phyloP scores from a whole-genome alignment of 345 rosid genomes.

The Gossypium turneri region DNA sequence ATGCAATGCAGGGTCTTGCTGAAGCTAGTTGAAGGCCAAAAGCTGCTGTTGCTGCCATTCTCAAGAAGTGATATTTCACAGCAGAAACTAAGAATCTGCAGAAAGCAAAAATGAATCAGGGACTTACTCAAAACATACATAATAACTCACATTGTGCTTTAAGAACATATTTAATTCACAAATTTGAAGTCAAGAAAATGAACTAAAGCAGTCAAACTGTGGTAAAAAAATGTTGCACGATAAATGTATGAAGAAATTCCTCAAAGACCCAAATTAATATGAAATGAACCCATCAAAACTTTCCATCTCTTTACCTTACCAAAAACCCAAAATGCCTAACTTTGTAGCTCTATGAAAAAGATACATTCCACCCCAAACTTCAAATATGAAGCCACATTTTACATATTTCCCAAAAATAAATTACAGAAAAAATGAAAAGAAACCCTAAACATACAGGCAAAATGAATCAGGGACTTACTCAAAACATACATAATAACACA shows the following conservation, averaged over 20 bases:
- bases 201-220: neutral
- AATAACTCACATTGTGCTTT: neutral
- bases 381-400: slow-evolving; percentile 17
- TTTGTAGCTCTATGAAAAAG: neutral
- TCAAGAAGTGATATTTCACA: slow-evolving; percentile 10
- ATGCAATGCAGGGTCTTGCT: slow-evolving; percentile 30
- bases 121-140: neutral
- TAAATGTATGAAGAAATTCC: neutral
- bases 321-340: neutral
- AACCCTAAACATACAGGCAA: neutral
- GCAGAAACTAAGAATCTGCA: slow-evolving; percentile 7
- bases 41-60: slow-evolving; percentile 39
- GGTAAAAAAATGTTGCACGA: neutral
- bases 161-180: neutral
- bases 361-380: slow-evolving; percentile 11
- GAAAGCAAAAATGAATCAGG: neutral
- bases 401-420: neutral
- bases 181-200: neutral
- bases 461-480: neutral
- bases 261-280: neutral
- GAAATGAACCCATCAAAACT: slow-evolving; percentile 12
- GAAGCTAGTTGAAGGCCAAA: slow-evolving; percentile 32
- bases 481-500: neutral
- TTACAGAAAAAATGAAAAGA: neutral
- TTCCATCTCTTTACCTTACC: neutral